These are phyloP conservation scores for Trichoderma sp. DNA, from an alignment of 2,329 filamentous ascomycete genomes.

Conservation along the genomic window DNA sequence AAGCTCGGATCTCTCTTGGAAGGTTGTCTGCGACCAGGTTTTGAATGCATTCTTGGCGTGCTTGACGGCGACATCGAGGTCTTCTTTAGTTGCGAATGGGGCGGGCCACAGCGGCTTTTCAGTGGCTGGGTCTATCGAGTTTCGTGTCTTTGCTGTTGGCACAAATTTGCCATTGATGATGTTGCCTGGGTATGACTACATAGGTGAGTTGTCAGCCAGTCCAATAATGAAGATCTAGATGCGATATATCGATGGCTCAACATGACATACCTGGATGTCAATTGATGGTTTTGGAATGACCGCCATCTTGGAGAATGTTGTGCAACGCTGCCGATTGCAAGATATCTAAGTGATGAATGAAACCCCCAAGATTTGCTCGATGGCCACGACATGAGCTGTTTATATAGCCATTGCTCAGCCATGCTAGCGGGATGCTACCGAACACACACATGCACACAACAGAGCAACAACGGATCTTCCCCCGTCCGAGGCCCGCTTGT, in stretches of 20 bases:
- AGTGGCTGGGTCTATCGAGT: slow-evolving; percentile 32
- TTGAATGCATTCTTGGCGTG: slow-evolving; percentile 31
- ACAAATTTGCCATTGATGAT: slow-evolving; percentile 29
- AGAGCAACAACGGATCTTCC: neutral
- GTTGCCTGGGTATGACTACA: slow-evolving; percentile 20
- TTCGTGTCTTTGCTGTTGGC: slow-evolving; percentile 23
- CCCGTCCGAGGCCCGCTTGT: neutral
- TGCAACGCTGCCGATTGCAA: neutral
- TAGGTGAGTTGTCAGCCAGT: neutral
- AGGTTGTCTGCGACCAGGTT: slow-evolving; percentile 30
- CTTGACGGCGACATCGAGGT: slow-evolving; percentile 32
- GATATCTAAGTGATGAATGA: neutral
- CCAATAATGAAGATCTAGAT: too few species aligned
- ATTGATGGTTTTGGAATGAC: neutral
- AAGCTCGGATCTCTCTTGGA: slow-evolving; percentile 28
- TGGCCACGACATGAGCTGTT: neutral
- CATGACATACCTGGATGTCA: slow-evolving; percentile 11
- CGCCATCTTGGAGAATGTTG: neutral
- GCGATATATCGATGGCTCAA: neutral
- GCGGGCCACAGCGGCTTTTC: slow-evolving; percentile 33
- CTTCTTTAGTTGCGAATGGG: slow-evolving; percentile 30
- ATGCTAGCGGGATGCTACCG: neutral
- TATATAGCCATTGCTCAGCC: neutral
- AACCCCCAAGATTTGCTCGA: neutral
- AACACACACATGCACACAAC: neutral